Conservation (phyloP, 352 stramenopile species). For the Pythium guiyangense region DNA sequence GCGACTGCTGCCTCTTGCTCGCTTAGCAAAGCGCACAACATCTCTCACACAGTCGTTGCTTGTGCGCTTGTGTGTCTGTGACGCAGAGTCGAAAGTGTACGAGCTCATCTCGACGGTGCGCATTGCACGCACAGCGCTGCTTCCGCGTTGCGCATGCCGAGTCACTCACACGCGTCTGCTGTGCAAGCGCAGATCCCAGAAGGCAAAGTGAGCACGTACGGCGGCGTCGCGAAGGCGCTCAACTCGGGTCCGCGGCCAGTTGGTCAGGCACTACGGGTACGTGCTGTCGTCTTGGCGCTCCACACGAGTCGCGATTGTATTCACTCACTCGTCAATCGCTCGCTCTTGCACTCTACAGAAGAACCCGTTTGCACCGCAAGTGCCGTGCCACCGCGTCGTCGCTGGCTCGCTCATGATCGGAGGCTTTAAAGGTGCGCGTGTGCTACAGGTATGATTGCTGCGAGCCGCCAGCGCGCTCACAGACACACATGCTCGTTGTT, state of each 20-base stretch:
- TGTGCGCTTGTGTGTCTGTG: not conserved
- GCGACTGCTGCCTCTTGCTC: not conserved
- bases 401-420: slow-evolving; percentile 61
- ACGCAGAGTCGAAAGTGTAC: slow-evolving; percentile 70
- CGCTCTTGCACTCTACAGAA: slow-evolving; percentile 31
- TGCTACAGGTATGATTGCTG: not conserved
- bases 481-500: not conserved
- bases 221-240: slow-evolving; percentile 52
- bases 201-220: slow-evolving; percentile 82
- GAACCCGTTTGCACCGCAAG: slow-evolving; percentile 74
- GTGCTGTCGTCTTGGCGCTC: slow-evolving; percentile 4
- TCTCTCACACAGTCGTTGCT: not conserved
- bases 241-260: slow-evolving; percentile 62
- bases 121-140: not conserved
- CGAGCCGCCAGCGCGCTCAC: too few species aligned
- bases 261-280: slow-evolving; percentile 74
- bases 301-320: not conserved
- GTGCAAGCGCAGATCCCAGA: slow-evolving; percentile 43
- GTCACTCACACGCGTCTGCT: not conserved
- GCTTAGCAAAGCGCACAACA: not conserved
- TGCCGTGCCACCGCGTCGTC: slow-evolving; percentile 79
- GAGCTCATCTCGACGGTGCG: slow-evolving; percentile 71
- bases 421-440: slow-evolving; percentile 55
- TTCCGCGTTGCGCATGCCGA: not conserved
- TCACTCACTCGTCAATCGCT: not conserved